phyloP scores from a whole-genome alignment of 2,329 filamentous ascomycete genomes.

The Exophiala calicioides region DNA sequence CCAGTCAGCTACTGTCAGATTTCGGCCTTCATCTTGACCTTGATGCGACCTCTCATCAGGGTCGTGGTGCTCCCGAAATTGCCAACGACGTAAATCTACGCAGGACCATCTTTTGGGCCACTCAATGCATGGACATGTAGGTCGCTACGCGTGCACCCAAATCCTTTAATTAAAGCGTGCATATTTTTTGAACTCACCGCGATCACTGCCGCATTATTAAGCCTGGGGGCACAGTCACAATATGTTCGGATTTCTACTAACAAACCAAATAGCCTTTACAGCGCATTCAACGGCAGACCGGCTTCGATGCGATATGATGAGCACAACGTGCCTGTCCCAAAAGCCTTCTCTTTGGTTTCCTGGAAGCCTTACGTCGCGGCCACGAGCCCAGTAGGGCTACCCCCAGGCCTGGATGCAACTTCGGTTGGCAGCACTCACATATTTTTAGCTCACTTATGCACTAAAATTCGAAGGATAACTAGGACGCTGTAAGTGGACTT shows the following conservation, averaged over 20 bases:
- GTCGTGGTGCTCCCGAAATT: neutral
- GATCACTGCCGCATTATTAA: too few species aligned
- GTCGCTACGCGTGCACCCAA: too few species aligned
- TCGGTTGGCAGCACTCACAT: neutral
- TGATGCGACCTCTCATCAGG: conserved; percentile 35
- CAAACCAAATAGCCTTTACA: conserved; percentile 9
- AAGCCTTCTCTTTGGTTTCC: neutral
- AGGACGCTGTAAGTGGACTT: neutral
- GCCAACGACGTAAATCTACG: conserved; percentile 32
- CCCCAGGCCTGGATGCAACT: neutral
- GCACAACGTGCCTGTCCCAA: conserved; percentile 2
- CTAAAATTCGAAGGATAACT: conserved; percentile 1
- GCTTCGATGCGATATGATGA: neutral
- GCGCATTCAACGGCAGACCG: conserved; percentile 9
- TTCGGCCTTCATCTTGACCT: conserved; percentile 42
- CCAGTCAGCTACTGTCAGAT: conserved; percentile 47
- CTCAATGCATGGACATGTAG: conserved; percentile 35
- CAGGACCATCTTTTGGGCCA: conserved; percentile 41
- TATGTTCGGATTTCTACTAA: neutral
- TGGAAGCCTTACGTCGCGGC: conserved; percentile 3
- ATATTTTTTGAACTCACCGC: too few species aligned
- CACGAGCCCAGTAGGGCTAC: neutral
- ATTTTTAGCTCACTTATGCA: neutral
- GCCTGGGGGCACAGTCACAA: neutral
- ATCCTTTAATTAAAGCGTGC: too few species aligned